A percentile compares a stretch with the other conserved stretches of the same genome.
phyloP scores from a whole-genome alignment of 768 basidiomycete genomes.

The Obba rivulosa region DNA sequence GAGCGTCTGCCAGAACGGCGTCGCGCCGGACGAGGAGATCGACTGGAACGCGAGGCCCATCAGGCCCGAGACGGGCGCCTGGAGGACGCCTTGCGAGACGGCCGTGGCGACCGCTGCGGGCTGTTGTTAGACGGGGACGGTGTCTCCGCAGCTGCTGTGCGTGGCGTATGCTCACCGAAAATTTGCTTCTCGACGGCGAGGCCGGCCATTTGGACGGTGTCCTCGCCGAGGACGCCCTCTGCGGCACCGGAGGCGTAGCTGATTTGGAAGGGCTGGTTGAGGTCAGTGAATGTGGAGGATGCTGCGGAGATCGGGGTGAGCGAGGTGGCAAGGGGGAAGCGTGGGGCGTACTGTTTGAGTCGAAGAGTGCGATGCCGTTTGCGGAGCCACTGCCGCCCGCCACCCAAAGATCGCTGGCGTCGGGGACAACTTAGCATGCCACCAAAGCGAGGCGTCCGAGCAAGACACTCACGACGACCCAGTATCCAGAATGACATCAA shows the following conservation, averaged over 20 bases:
- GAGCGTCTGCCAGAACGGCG: slow-evolving; percentile 83
- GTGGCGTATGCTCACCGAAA: slow-evolving; percentile 43
- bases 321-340: too few species aligned
- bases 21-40: slow-evolving; percentile 66
- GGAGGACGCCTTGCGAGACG: slow-evolving; percentile 56
- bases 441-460: too few species aligned
- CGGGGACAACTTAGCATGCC: neutral
- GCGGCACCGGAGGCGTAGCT: slow-evolving; percentile 81
- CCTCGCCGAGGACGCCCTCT: slow-evolving; percentile 60
- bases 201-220: slow-evolving; percentile 84
- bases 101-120: slow-evolving; percentile 40
- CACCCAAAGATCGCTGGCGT: too few species aligned
- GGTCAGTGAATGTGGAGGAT: slow-evolving; percentile 59
- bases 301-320: slow-evolving; percentile 35
- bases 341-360: neutral
- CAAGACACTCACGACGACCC: slow-evolving; percentile 60
- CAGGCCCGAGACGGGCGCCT: slow-evolving; percentile 74
- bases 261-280: slow-evolving; percentile 55
- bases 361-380: slow-evolving; percentile 8
- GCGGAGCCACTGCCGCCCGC: neutral
- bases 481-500: slow-evolving; percentile 86
- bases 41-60: slow-evolving; percentile 78
- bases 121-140: slow-evolving; percentile 40
- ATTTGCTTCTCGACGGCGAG: slow-evolving; percentile 74
- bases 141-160: neutral